Conservation (phyloP, 352 stramenopile genomes). For the Thraustochytrium striatum region DNA sequence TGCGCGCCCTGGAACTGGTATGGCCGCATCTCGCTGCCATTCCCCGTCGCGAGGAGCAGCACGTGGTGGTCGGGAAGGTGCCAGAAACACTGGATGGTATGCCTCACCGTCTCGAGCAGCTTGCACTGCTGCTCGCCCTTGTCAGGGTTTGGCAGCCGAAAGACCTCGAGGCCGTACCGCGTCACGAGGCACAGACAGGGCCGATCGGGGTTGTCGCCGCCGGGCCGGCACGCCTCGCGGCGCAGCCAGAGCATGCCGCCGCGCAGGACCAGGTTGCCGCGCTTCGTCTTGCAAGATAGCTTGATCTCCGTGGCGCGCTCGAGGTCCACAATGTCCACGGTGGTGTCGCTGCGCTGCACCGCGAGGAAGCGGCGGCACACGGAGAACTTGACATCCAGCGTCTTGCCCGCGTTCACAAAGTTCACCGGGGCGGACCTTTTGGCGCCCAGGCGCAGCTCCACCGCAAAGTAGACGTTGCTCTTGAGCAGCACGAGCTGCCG, state of each 20-base stretch:
- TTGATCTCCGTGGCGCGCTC: background rate
- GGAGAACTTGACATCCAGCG: constrained; percentile 41
- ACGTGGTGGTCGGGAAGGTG: constrained; percentile 26
- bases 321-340: constrained; percentile 39
- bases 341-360: constrained; percentile 39
- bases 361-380: constrained; percentile 25
- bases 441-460: constrained; percentile 18
- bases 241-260: constrained; percentile 27
- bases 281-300: constrained; percentile 7
- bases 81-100: constrained; percentile 37
- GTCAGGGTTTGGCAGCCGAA: constrained; percentile 14
- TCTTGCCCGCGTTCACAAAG: constrained; percentile 15
- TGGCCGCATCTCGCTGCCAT: constrained; percentile 20
- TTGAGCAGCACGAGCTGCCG: constrained; percentile 42
- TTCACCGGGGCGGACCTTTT: constrained; percentile 24
- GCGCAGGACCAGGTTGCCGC: constrained; percentile 25
- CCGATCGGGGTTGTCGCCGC: background rate
- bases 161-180: constrained; percentile 23
- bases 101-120: constrained; percentile 22
- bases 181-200: constrained; percentile 17
- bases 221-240: background rate
- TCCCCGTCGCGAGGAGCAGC: constrained; percentile 25
- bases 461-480: constrained; percentile 34
- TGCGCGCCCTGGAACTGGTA: constrained; percentile 38
- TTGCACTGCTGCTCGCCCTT: constrained; percentile 9